Conservation (phyloP, 306 rosid genomes). For the Inga oerstediana region DNA sequence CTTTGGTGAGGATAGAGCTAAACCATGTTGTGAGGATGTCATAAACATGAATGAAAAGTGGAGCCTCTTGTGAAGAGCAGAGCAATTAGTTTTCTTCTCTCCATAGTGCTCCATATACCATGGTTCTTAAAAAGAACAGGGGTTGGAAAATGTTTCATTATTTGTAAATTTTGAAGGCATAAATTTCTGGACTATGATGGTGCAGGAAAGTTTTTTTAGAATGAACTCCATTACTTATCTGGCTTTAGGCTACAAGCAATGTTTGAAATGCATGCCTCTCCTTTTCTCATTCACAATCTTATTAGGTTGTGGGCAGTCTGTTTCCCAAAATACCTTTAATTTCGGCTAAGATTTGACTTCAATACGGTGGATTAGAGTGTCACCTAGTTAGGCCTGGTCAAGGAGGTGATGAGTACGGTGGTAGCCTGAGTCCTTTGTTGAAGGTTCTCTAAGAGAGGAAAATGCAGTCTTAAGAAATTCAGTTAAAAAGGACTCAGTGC, state of each 20-base stretch:
- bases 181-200: slow-evolving; percentile 9
- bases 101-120: slow-evolving; percentile 49
- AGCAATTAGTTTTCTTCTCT: slow-evolving; percentile 56
- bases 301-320: neutral
- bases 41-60: slow-evolving; percentile 2
- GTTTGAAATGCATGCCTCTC: neutral
- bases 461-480: neutral
- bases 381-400: slow-evolving; percentile 2
- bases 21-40: neutral
- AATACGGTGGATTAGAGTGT: neutral
- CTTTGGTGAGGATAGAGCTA: neutral
- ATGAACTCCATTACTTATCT: neutral
- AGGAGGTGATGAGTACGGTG: neutral
- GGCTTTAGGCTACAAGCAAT: neutral
- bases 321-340: neutral
- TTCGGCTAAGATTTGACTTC: neutral
- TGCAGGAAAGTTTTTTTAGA: neutral
- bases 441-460: slow-evolving; percentile 4
- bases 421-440: slow-evolving; percentile 1
- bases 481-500: neutral
- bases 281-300: slow-evolving; percentile 10
- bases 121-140: slow-evolving; percentile 30
- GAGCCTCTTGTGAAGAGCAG: slow-evolving; percentile 72
- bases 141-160: slow-evolving; percentile 43
- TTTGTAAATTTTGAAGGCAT: slow-evolving; percentile 26